Evolutionary conservation across 2,329 filamentous ascomycete genomes (phyloP).

Genomic region (Mollisiaceae sp.): DNA sequence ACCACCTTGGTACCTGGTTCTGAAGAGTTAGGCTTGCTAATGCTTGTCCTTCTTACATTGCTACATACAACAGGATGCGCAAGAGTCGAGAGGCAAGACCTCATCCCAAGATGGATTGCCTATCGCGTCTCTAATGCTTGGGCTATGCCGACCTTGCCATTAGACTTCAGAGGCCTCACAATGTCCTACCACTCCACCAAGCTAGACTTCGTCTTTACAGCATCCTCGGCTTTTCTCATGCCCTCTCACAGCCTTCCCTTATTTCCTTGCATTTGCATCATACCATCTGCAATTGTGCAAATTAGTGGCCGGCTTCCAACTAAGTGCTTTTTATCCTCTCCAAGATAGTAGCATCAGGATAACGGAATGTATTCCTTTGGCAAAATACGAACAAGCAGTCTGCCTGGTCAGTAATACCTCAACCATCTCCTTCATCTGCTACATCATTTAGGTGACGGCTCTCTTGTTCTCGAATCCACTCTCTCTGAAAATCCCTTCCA

Average conservation of each 20-base stretch:
- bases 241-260: not conserved
- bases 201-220: not conserved
- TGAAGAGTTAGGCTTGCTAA: not conserved
- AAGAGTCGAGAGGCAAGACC: no score
- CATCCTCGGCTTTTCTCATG: not conserved
- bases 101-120: no score
- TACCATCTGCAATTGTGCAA: not conserved
- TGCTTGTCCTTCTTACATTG: not conserved
- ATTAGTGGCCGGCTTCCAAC: no score
- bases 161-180: not conserved
- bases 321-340: not conserved
- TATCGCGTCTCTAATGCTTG: not conserved
- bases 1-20: not conserved
- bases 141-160: not conserved
- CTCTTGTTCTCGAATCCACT: constrained; percentile 52
- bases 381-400: not conserved
- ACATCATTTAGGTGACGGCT: constrained; percentile 7
- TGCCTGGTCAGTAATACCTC: constrained; percentile 5
- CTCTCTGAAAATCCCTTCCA: constrained; percentile 58
- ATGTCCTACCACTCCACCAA: not conserved
- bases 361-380: not conserved
- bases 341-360: not conserved
- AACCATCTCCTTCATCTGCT: constrained; percentile 28
- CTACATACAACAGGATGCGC: no score
- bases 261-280: not conserved